These are phyloP conservation scores for Nephelium lappaceum DNA, from an alignment of 345 rosid genomes.

Conservation along the genomic window DNA sequence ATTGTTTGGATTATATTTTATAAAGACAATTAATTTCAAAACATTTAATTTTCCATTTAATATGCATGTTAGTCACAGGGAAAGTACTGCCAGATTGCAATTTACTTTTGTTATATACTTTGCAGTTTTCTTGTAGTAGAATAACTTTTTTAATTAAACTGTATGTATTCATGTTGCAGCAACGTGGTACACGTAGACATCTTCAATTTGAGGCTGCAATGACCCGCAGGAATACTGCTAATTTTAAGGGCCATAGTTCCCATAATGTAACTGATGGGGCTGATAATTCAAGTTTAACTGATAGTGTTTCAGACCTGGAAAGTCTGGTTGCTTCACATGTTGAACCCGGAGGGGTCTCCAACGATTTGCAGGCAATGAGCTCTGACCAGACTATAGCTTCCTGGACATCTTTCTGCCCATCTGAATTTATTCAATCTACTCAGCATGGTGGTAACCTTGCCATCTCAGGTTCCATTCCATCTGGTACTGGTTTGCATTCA, in stretches of 20 bases:
- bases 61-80: not conserved
- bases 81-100: not conserved
- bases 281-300: conserved; percentile 13
- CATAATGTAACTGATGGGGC: conserved; percentile 10
- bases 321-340: conserved; percentile 12
- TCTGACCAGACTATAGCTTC: conserved; percentile 5
- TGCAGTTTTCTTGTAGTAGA: not conserved
- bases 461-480: conserved; percentile 10
- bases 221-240: not conserved
- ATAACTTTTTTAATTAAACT: conserved; percentile 11
- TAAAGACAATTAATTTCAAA: not conserved
- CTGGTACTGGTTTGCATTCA: conserved; percentile 24
- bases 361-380: conserved; percentile 12
- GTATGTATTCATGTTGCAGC: conserved; percentile 27
- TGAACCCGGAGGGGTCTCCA: conserved; percentile 12
- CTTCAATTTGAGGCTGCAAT: conserved; percentile 36
- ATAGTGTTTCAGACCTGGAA: not conserved
- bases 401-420: conserved; percentile 12
- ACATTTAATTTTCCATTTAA: not conserved
- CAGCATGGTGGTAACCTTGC: conserved; percentile 14
- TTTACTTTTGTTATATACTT: not conserved
- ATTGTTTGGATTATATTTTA: not conserved
- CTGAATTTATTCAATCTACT: conserved; percentile 12
- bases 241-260: conserved; percentile 5
- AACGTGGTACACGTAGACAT: conserved; percentile 35